Evolutionary conservation across 768 basidiomycete genomes (phyloP).

Genomic region (Suillus weaverae): DNA sequence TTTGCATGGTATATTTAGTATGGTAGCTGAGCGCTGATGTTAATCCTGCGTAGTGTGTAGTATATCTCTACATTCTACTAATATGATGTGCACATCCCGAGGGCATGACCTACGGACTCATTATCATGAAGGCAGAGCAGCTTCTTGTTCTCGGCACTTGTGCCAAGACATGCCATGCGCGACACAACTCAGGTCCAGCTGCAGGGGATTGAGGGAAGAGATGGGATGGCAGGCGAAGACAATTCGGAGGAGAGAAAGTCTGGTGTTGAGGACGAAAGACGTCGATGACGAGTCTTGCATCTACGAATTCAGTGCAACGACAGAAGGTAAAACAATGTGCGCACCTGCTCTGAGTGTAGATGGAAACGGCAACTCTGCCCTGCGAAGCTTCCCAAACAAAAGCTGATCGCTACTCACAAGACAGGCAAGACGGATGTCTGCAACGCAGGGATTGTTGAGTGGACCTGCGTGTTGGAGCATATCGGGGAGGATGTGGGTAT

Average conservation of each 20-base stretch:
- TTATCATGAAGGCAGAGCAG: too few relatives aligned
- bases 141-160: too few relatives aligned
- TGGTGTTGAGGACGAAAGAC: constrained; percentile 23
- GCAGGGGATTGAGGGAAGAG: not conserved
- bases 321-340: not conserved
- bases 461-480: constrained; percentile 55
- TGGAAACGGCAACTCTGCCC: constrained; percentile 14
- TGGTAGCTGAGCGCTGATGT: too few relatives aligned
- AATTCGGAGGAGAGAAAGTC: not conserved
- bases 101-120: too few relatives aligned
- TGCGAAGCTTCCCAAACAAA: constrained; percentile 26
- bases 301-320: constrained; percentile 34
- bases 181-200: too few relatives aligned
- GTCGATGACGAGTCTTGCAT: constrained; percentile 50
- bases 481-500: constrained; percentile 43
- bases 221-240: not conserved
- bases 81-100: too few relatives aligned
- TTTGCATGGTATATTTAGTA: too few relatives aligned
- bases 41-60: too few relatives aligned
- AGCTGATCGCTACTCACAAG: constrained; percentile 32
- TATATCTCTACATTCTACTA: too few relatives aligned
- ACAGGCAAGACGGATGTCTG: constrained; percentile 69
- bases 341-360: constrained; percentile 14
- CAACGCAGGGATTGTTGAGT: constrained; percentile 42
- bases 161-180: too few relatives aligned